phyloP scores from a whole-genome alignment of 148 eudicot species.

The Cornus kousa region DNA sequence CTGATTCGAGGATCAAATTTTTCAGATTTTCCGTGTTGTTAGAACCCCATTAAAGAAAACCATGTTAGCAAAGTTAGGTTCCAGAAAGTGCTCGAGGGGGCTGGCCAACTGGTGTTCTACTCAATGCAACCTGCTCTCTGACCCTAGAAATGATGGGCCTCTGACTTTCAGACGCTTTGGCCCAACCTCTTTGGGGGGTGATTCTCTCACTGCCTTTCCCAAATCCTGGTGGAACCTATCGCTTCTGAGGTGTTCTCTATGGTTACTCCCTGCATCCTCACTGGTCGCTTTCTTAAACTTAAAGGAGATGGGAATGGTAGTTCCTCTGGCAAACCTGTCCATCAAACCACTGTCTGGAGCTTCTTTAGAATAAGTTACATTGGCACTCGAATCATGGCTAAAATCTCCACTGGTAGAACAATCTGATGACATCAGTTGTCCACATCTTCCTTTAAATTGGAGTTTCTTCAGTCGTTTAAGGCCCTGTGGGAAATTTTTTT shows the following conservation, averaged over 20 bases:
- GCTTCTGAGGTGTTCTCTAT: constrained; percentile 8
- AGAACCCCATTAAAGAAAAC: constrained; percentile 38
- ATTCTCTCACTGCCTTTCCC: constrained; percentile 23
- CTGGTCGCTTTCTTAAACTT: constrained; percentile 42
- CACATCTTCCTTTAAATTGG: constrained; percentile 33
- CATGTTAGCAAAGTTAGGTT: constrained; percentile 51
- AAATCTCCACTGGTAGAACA: constrained; percentile 15
- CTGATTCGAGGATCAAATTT: constrained; percentile 29
- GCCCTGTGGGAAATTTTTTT: constrained; percentile 45
- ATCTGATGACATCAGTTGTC: constrained; percentile 26
- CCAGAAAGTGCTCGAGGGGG: constrained; percentile 18
- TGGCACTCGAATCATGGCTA: constrained; percentile 8
- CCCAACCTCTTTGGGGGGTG: constrained; percentile 33
- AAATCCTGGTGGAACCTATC: constrained; percentile 23
- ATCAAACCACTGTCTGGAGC: constrained; percentile 16
- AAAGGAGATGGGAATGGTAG: constrained; percentile 42
- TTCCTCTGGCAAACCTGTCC: constrained; percentile 28
- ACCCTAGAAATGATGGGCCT: constrained; percentile 51
- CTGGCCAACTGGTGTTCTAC: constrained; percentile 12
- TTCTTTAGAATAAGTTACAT: constrained; percentile 24
- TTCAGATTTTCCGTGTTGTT: constrained; percentile 38
- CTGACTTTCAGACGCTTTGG: constrained; percentile 55
- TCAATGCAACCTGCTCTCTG: constrained; percentile 27
- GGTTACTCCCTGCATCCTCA: constrained; percentile 31
- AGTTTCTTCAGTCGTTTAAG: constrained; percentile 61